Base-by-base conservation (phyloP, 768 basidiomycete species). In the Pleurotus djamor region DNA sequence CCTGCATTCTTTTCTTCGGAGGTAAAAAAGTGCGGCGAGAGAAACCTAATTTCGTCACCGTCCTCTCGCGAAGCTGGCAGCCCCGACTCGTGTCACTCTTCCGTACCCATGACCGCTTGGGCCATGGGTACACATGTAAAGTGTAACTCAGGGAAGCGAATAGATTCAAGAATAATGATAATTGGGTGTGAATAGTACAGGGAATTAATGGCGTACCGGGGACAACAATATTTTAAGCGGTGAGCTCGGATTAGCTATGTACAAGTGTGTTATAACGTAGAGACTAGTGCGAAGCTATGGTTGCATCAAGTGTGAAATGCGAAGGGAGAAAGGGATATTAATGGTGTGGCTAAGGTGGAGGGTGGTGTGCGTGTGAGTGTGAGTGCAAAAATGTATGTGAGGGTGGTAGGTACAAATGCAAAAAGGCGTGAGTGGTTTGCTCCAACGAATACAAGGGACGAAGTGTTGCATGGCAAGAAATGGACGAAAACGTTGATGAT, bases 371-470 rank as follows among this genome's bases (percentile, higher is more conserved):
- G 50, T 48, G 35, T 38, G 34, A 16, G 59, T 56, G 58, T 54
- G 63, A 67, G 65, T 70, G 21, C 21, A 28, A 28, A 28, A 28
- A 69, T 63, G 68, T 67, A 61, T 62, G 67, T 65, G 58, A 16
- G 59, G 58, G 58, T 49, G 34, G 56, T 57, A 59, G 56, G 55
- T 64, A 64, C 45, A 58, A 38, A 65, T 62, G 61, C 61, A 52
- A 74, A 67, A 66, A 71, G 63, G 57, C 54, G 65, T 66, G 66
- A 49, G 63, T n/a, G n/a, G 14, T 10, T 41, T 37, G 54, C 54
- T 55, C 54, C 54, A 55, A 61, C 69, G 70, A 68, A 61, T 71
- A 70, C 65, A 69, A 58, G 57, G 55, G 67, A 67, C 61, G 62
- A 6, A 50, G 57, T 44, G 59, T 33, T 59, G 50, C 48, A 33